Evolutionary conservation across 2,329 filamentous ascomycete genomes (phyloP).

Genomic region (Curvularia sp.): DNA sequence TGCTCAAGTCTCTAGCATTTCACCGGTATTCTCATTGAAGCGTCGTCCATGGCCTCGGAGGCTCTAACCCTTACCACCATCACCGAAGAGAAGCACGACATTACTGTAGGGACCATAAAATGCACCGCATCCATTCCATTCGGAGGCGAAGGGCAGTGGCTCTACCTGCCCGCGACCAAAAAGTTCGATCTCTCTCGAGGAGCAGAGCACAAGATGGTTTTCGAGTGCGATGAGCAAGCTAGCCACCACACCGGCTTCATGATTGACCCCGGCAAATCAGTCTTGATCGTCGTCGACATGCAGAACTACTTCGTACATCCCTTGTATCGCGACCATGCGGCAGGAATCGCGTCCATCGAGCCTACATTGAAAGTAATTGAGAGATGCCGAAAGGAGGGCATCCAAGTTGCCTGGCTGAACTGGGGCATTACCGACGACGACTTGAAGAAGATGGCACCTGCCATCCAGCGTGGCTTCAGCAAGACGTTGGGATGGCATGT

Average conservation of each 20-base stretch:
- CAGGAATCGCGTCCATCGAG: conserved; percentile 42
- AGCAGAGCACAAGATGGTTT: conserved; percentile 45
- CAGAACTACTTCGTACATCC: conserved; percentile 54
- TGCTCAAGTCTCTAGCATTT: conserved; percentile 1
- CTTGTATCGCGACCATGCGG: conserved; percentile 38
- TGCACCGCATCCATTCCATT: conserved; percentile 52
- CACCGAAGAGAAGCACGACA: conserved; percentile 25
- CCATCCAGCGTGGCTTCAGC: conserved; percentile 53
- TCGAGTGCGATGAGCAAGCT: conserved; percentile 52
- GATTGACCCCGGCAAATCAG: conserved; percentile 51
- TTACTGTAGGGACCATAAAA: conserved; percentile 40
- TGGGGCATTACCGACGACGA: conserved; percentile 52
- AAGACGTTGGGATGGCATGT: conserved; percentile 53
- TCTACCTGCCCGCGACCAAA: conserved; percentile 50
- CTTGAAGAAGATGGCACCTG: conserved; percentile 50
- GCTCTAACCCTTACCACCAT: conserved; percentile 22
- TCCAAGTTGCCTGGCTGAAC: conserved; percentile 53
- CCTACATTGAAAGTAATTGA: conserved; percentile 51
- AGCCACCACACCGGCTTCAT: conserved; percentile 50
- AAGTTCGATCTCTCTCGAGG: conserved; percentile 54
- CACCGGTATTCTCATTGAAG: conserved; percentile 1
- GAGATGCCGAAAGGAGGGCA: conserved; percentile 50
- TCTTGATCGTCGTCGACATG: conserved; percentile 54
- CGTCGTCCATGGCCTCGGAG: conserved; percentile 27
- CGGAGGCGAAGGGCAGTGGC: conserved; percentile 52